Conservation (phyloP, 164 flowering plant species). For the Vitis amurensis region DNA sequence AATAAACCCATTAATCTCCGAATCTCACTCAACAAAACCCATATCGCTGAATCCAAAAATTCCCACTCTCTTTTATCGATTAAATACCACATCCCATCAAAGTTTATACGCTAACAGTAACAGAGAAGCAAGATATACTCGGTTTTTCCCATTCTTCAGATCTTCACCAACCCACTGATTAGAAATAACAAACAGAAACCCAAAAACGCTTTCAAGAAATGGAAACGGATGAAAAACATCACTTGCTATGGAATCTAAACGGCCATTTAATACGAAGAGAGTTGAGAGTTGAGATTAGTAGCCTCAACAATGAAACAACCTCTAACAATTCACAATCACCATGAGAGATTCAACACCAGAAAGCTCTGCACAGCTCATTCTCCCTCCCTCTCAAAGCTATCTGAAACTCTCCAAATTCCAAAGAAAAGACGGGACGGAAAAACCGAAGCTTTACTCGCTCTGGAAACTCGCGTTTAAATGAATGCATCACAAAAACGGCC, state of each 20-base stretch:
- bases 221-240: background rate
- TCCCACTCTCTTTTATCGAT: background rate
- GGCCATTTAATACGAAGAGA: background rate
- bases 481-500: conserved; percentile 19
- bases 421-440: conserved; percentile 20
- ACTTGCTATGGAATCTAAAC: background rate
- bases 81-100: background rate
- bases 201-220: background rate
- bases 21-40: conserved; percentile 11
- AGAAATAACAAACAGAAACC: background rate
- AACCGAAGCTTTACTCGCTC: conserved; percentile 27
- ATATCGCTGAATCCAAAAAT: conserved; percentile 4
- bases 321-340: background rate
- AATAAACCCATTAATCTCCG: conserved; percentile 7
- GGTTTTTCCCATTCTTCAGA: background rate
- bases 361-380: background rate
- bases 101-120: no score
- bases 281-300: no score
- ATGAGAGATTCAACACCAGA: conserved; percentile 1
- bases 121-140: background rate
- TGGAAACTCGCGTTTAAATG: conserved; percentile 14
- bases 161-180: background rate
- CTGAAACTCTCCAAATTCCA: background rate
- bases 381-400: conserved; percentile 9
- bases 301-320: no score